These are phyloP conservation scores for Rugiboletus extremiorientalis DNA, from an alignment of 1,284 basidiomycete species.

Conservation along the genomic window DNA sequence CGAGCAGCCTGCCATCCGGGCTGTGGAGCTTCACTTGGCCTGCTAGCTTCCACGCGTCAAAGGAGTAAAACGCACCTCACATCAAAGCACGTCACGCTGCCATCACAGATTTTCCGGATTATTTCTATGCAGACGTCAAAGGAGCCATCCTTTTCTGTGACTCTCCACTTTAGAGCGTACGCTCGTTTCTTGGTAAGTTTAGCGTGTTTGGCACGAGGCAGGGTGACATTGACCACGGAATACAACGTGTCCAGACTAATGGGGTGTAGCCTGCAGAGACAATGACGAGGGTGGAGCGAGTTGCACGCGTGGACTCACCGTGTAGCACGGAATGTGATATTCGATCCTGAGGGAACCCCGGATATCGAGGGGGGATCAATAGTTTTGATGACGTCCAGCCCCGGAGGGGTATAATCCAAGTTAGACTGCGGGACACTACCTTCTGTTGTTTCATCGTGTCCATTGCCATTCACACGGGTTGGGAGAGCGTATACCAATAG, in stretches of 20 bases:
- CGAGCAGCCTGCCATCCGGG: conserved; percentile 78
- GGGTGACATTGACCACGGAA: conserved; percentile 72
- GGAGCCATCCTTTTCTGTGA: conserved; percentile 44
- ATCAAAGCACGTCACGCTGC: conserved; percentile 84
- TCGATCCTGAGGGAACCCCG: conserved; percentile 49
- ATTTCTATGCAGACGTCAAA: conserved; percentile 41
- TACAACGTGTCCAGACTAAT: conserved; percentile 55
- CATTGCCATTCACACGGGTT: conserved; percentile 1
- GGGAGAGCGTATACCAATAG: conserved; percentile 61
- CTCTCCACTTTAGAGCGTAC: conserved; percentile 66
- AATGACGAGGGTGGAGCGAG: conserved; percentile 18
- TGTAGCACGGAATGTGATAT: conserved; percentile 64
- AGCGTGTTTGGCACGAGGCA: conserved; percentile 51
- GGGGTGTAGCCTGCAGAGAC: conserved; percentile 58
- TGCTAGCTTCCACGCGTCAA: conserved; percentile 7
- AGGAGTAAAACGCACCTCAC: conserved; percentile 59
- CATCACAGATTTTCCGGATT: conserved; percentile 66
- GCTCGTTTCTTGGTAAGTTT: conserved; percentile 57
- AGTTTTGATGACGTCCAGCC: conserved; percentile 48
- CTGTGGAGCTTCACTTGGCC: conserved; percentile 40
- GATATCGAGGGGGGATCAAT: conserved; percentile 55
- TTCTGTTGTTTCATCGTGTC: conserved; percentile 35
- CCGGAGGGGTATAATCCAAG: conserved; percentile 18
- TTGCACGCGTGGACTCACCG: conserved; percentile 44
- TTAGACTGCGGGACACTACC: conserved; percentile 31